Percentiles rank a stretch among this genome's conserved stretches.
phyloP scores from a whole-genome alignment of 805 yeast species.

The Hanseniaspora guilliermondii region DNA sequence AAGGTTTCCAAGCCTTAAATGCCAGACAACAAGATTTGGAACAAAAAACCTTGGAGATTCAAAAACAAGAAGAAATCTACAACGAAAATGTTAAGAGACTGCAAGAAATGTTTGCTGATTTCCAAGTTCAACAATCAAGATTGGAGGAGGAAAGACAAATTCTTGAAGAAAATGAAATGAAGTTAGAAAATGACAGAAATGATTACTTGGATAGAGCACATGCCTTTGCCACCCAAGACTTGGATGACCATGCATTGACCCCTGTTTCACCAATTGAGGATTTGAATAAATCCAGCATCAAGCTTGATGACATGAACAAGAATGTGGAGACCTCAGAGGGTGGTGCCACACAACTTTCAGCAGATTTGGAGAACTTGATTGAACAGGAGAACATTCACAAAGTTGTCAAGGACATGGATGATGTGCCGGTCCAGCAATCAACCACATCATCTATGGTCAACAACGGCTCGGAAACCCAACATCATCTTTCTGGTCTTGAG shows the following conservation, averaged over 20 bases:
- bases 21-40: conserved; percentile 28
- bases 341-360: conserved; percentile 17
- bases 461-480: conserved; percentile 67
- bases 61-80: conserved; percentile 28
- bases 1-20: conserved; percentile 28
- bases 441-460: conserved; percentile 84
- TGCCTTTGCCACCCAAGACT: conserved; percentile 23
- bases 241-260: background rate
- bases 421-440: conserved; percentile 51
- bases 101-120: conserved; percentile 26
- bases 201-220: conserved; percentile 31
- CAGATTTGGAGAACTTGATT: conserved; percentile 30
- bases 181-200: conserved; percentile 15
- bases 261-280: conserved; percentile 7
- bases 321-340: conserved; percentile 20
- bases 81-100: conserved; percentile 30
- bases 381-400: background rate
- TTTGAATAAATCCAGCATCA: conserved; percentile 19
- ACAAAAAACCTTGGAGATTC: conserved; percentile 26
- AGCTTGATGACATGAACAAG: conserved; percentile 15
- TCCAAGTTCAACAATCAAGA: conserved; percentile 29
- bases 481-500: background rate
- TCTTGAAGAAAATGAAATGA: conserved; percentile 27
- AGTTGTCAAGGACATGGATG: conserved; percentile 3
- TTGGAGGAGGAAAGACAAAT: conserved; percentile 33